Evolutionary conservation across 495 filamentous ascomycete genomes (phyloP).

Genomic region (Lindgomyces ingoldianus): DNA sequence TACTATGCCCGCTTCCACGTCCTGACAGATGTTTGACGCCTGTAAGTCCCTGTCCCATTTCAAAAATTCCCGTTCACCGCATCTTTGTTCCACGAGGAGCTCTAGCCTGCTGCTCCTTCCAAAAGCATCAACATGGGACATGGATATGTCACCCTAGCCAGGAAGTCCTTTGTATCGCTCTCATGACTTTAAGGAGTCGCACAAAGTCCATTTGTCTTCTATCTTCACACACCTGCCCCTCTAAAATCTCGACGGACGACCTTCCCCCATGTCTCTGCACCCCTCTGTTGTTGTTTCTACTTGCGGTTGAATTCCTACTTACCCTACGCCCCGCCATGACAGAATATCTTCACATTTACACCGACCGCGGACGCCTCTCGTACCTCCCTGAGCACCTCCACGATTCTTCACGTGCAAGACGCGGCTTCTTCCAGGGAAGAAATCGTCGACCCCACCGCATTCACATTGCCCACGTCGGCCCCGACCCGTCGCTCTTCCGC

Average conservation of each 20-base stretch:
- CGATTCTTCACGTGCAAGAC: conserved; percentile 15
- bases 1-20: conserved; percentile 3
- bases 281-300: neutral
- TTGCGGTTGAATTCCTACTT: conserved; percentile 16
- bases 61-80: neutral
- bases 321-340: conserved; percentile 27
- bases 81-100: conserved; percentile 36
- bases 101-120: conserved; percentile 20
- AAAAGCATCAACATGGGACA: conserved; percentile 27
- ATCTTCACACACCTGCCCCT: neutral
- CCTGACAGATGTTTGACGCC: conserved; percentile 7
- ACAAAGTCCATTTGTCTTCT: conserved; percentile 22
- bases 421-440: conserved; percentile 30
- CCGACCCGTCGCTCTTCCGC: conserved; percentile 28
- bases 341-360: conserved; percentile 34
- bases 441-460: conserved; percentile 36
- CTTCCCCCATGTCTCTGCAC: neutral
- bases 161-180: conserved; percentile 34
- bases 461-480: conserved; percentile 30
- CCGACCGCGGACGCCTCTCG: conserved; percentile 33
- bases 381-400: conserved; percentile 34
- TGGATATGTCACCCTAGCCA: conserved; percentile 28
- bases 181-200: conserved; percentile 29
- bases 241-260: neutral
- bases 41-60: conserved; percentile 38